Evolutionary conservation across 306 rosid species (phyloP).

Genomic region (Dalbergia cultrata): DNA sequence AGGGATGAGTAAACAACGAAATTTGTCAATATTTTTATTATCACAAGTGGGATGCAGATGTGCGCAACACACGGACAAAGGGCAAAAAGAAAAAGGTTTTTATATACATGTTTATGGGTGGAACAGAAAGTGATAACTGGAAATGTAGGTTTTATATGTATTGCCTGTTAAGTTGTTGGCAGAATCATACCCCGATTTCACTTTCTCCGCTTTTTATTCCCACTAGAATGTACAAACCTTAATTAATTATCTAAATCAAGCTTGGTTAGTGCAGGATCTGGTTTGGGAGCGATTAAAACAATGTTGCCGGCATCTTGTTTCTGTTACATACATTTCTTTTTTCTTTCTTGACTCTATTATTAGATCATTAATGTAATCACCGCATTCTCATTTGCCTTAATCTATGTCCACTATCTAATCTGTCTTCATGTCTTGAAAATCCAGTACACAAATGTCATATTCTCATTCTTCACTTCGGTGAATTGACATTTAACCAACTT

Average conservation of each 20-base stretch:
- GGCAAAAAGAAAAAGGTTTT: slow-evolving; percentile 17
- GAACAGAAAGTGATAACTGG: slow-evolving; percentile 55
- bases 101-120: slow-evolving; percentile 26
- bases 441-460: not conserved
- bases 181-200: slow-evolving; percentile 45
- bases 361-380: not conserved
- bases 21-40: not conserved
- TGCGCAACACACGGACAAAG: slow-evolving; percentile 54
- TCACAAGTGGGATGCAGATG: slow-evolving; percentile 60
- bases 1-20: slow-evolving; percentile 14
- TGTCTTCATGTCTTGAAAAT: not conserved
- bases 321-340: not conserved
- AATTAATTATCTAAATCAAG: slow-evolving; percentile 13
- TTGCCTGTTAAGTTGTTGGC: slow-evolving; percentile 53
- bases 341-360: not conserved
- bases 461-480: too few relatives aligned
- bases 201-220: slow-evolving; percentile 36
- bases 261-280: slow-evolving; percentile 32
- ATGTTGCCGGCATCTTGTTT: slow-evolving; percentile 21
- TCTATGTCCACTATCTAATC: not conserved
- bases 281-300: slow-evolving; percentile 31
- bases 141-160: slow-evolving; percentile 50
- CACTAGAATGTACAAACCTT: slow-evolving; percentile 15
- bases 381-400: not conserved
- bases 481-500: too few relatives aligned